These are phyloP conservation scores for Zea luxurians DNA, from an alignment of 176 grass and related monocot species.

Conservation along the genomic window DNA sequence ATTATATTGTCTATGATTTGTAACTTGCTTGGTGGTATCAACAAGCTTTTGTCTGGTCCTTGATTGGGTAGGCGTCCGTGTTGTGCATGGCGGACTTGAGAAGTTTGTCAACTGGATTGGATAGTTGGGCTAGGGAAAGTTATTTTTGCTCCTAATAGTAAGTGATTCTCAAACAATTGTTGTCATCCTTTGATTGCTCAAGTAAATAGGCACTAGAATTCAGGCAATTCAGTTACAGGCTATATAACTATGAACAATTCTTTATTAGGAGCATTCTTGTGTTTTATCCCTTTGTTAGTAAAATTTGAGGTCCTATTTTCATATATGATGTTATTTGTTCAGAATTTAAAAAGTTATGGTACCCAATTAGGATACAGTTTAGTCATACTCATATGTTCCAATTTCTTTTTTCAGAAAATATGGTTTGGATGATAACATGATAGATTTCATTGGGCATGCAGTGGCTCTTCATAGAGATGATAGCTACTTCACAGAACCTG, in stretches of 20 bases:
- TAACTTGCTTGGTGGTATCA: too few relatives aligned
- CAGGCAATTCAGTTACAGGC: not conserved
- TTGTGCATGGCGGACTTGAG: too few relatives aligned
- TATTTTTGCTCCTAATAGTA: too few relatives aligned
- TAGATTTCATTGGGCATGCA: conserved; percentile 94
- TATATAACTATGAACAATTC: not conserved
- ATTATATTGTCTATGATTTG: too few relatives aligned
- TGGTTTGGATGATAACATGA: conserved; percentile 84
- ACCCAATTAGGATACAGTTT: not conserved
- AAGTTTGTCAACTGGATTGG: too few relatives aligned
- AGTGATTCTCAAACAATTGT: not conserved
- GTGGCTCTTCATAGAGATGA: conserved; percentile 91
- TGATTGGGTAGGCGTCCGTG: too few relatives aligned
- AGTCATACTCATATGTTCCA: not conserved
- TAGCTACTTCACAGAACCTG: conserved; percentile 73
- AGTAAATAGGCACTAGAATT: not conserved
- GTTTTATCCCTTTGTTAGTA: not conserved
- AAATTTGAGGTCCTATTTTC: not conserved
- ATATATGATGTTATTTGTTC: not conserved
- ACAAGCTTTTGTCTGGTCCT: too few relatives aligned
- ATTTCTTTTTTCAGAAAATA: conserved; percentile 72
- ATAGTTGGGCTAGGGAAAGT: too few relatives aligned
- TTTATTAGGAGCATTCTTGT: not conserved
- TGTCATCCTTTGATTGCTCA: too few relatives aligned
- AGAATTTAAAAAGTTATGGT: not conserved